Conservation (phyloP, 2,329 filamentous ascomycete species). For the Talaromyces albobiverticillius region DNA sequence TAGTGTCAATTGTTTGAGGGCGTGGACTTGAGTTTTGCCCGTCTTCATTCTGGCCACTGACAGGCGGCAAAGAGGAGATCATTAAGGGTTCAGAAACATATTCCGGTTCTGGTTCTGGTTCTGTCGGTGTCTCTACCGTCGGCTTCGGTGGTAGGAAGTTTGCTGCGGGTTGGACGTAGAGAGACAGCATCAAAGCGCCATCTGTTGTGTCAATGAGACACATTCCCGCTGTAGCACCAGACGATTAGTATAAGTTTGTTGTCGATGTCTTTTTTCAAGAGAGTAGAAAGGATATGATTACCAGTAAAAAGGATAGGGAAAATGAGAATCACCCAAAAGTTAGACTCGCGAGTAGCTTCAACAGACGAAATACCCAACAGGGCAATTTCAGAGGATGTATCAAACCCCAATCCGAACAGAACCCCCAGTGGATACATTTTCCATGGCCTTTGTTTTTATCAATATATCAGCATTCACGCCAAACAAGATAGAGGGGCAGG, state of each 20-base stretch:
- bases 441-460: slow-evolving; percentile 55
- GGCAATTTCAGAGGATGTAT: slow-evolving; percentile 92
- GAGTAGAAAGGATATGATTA: slow-evolving; percentile 34
- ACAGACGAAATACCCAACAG: slow-evolving; percentile 86
- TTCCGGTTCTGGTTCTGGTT: not conserved
- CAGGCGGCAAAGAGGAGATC: not conserved
- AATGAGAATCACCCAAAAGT: slow-evolving; percentile 89
- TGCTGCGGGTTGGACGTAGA: slow-evolving; percentile 66
- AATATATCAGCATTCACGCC: not conserved
- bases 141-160: slow-evolving; percentile 36
- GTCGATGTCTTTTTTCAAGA: no score
- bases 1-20: not conserved
- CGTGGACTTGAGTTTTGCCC: not conserved
- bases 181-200: slow-evolving; percentile 88
- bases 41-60: not conserved
- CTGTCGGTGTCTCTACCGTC: not conserved
- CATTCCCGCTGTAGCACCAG: slow-evolving; percentile 69
- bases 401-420: slow-evolving; percentile 88
- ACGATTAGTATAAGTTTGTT: not conserved
- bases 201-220: slow-evolving; percentile 90
- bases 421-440: slow-evolving; percentile 94
- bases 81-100: not conserved
- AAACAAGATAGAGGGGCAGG: not conserved
- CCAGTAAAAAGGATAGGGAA: slow-evolving; percentile 87
- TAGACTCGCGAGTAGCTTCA: slow-evolving; percentile 79